Base-by-base conservation (phyloP, 306 rosid species). In the Cyamopsis tetragonoloba region DNA sequence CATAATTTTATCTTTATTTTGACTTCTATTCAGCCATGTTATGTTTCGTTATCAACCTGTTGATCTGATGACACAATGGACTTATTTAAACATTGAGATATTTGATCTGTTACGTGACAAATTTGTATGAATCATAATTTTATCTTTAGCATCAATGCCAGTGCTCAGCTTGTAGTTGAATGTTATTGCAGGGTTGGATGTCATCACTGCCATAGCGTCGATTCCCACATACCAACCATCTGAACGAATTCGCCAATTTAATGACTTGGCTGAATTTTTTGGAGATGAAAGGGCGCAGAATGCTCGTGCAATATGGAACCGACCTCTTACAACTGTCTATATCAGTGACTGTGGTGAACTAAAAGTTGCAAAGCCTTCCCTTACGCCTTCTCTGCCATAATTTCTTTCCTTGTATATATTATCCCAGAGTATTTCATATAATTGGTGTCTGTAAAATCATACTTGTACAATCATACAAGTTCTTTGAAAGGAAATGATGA, bases 221-320 rank as follows among this genome's bases (percentile, higher is more conserved):
- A 80, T 86, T 71, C 98, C 91, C 5, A 92, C 96, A 0, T 89
- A 84, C 89, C 80, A 77, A 50, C 96, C 98, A 43, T 62, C 79
- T 2, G 96, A 92, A 62, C 81, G 83, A 46, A 92, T 92, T 51
- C 87, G 86, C 80, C 96, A 89, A 68, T 89, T 92, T 81, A 92
- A 89, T 31, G 90, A 84, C 62, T 84, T 92, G 41, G 96, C 98
- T 6, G 77, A 81, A 68, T 92, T 89, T 78, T 30, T 92, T 1
- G 96, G 96, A 48, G 96, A 92, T 63, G 93, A 75, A 59, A 89
- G 98, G 71, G 96, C 98, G 4, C 86, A 74, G 80, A 90, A 86
- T 80, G 98, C 98, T 34, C 89, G 98, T 12, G 74, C 86, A 41
- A 73, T 57, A 53, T 92, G 96, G 98, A 84, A 86, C 73, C 81